These are phyloP conservation scores for Candida labiduridarum DNA, from an alignment of 1,139 yeast genomes.

Conservation along the genomic window DNA sequence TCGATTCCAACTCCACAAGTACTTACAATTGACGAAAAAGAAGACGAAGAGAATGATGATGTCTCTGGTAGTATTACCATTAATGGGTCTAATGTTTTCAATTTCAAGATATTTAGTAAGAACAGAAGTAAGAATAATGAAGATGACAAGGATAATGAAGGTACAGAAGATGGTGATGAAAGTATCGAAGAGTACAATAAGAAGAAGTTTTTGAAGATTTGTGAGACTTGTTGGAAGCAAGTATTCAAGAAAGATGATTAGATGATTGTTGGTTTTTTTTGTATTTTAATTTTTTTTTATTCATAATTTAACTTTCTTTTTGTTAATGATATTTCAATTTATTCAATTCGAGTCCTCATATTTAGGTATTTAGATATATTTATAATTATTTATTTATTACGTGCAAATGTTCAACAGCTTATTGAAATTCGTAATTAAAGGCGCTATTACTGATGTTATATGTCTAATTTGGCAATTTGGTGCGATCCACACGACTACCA, in stretches of 20 bases:
- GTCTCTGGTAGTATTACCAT: constrained; percentile 46
- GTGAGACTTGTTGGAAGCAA: constrained; percentile 60
- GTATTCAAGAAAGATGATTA: constrained; percentile 2
- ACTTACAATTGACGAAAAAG: constrained; percentile 5
- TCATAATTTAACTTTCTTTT: neutral
- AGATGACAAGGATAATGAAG: constrained; percentile 5
- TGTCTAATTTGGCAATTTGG: too few relatives aligned
- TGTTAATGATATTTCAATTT: neutral
- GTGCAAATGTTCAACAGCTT: too few relatives aligned
- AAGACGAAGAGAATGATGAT: constrained; percentile 23
- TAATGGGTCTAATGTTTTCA: constrained; percentile 47
- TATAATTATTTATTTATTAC: too few relatives aligned
- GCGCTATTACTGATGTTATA: too few relatives aligned
- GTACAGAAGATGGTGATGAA: neutral
- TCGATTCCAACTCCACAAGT: constrained; percentile 3
- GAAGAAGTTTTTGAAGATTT: constrained; percentile 48
- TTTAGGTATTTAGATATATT: too few relatives aligned
- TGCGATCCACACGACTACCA: too few relatives aligned
- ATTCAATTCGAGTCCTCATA: neutral
- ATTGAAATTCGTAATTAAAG: too few relatives aligned
- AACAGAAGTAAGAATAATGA: constrained; percentile 5
- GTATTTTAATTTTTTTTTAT: neutral
- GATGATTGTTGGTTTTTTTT: neutral
- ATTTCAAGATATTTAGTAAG: constrained; percentile 37
- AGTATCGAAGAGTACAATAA: constrained; percentile 4